A percentile compares a stretch with the other conserved stretches of the same genome.
Evolutionary conservation across 225 moss, liverwort and hornwort species (phyloP).

Genomic region (Anthoceros angustus): DNA sequence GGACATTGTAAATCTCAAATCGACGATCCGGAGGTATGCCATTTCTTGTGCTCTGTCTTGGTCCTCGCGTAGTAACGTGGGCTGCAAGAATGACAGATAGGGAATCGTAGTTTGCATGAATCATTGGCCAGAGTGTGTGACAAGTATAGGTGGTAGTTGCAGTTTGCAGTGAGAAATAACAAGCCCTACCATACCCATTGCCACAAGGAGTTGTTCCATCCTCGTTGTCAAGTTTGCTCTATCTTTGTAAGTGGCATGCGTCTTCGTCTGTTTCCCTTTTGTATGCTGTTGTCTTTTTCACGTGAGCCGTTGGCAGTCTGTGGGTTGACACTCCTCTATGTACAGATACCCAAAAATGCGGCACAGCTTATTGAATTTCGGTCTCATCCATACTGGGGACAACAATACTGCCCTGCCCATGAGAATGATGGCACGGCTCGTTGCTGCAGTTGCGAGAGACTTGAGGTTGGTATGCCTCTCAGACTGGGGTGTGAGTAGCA

Average conservation of each 20-base stretch:
- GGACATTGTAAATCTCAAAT: not conserved
- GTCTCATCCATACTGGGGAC: conserved; percentile 95
- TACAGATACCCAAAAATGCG: conserved; percentile 72
- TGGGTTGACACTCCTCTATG: not conserved
- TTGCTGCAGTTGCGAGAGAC: conserved; percentile 94
- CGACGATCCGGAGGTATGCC: not conserved
- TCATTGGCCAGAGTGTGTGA: not conserved
- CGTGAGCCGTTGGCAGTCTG: not conserved
- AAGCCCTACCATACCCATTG: not conserved
- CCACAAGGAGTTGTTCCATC: conserved; percentile 2
- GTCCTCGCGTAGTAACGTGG: too few species aligned
- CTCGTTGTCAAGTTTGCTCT: not conserved
- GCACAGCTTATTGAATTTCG: conserved; percentile 78
- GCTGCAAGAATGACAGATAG: too few species aligned
- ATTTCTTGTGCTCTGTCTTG: not conserved
- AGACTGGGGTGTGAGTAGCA: conserved; percentile 1
- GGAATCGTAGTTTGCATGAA: too few species aligned
- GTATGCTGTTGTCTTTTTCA: too few species aligned
- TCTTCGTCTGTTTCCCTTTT: not conserved
- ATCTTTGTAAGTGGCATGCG: not conserved
- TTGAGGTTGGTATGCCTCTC: conserved; percentile 40
- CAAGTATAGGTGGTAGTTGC: not conserved
- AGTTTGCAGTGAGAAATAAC: not conserved
- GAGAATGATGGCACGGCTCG: conserved; percentile 63
- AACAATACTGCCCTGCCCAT: conserved; percentile 84